Conservation (phyloP, 2,329 filamentous ascomycete genomes). For the Ophiosphaerella narmari region DNA sequence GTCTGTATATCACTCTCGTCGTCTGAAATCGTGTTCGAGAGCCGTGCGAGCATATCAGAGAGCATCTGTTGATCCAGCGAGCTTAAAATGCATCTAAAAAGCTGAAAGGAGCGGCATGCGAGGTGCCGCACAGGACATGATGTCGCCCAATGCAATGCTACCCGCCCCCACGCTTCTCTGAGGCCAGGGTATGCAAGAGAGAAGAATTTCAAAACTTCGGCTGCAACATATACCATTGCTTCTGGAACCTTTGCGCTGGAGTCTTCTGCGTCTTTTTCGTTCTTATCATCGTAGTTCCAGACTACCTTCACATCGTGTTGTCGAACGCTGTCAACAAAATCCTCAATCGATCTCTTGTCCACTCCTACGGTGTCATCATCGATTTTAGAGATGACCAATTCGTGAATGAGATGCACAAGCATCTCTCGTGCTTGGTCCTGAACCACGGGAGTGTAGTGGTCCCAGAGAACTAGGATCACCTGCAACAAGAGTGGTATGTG, state of each 20-base stretch:
- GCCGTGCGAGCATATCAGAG: constrained; percentile 90
- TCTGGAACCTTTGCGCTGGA: constrained; percentile 79
- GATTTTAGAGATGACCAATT: constrained; percentile 80
- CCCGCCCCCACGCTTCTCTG: constrained; percentile 86
- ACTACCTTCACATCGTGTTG: constrained; percentile 82
- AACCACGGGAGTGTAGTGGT: constrained; percentile 92
- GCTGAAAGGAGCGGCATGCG: constrained; percentile 95
- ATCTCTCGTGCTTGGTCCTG: constrained; percentile 97
- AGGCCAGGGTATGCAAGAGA: constrained; percentile 82
- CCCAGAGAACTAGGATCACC: constrained; percentile 92
- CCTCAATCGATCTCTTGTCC: constrained; percentile 78
- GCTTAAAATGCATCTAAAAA: constrained; percentile 91
- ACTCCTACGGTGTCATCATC: constrained; percentile 70
- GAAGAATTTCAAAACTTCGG: constrained; percentile 83
- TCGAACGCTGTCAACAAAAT: constrained; percentile 84
- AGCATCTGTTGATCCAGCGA: constrained; percentile 92
- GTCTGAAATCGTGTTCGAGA: constrained; percentile 96
- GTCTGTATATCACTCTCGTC: constrained; percentile 92
- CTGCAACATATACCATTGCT: constrained; percentile 84
- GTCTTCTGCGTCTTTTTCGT: constrained; percentile 70
- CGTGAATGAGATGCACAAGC: constrained; percentile 96
- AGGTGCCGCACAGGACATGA: constrained; percentile 94
- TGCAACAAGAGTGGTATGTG: constrained; percentile 86
- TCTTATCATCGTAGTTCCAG: constrained; percentile 94
- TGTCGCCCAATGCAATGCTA: constrained; percentile 93